These are phyloP conservation scores for Gyromitra esculenta DNA, from an alignment of 2,329 filamentous ascomycete genomes.

Conservation along the genomic window DNA sequence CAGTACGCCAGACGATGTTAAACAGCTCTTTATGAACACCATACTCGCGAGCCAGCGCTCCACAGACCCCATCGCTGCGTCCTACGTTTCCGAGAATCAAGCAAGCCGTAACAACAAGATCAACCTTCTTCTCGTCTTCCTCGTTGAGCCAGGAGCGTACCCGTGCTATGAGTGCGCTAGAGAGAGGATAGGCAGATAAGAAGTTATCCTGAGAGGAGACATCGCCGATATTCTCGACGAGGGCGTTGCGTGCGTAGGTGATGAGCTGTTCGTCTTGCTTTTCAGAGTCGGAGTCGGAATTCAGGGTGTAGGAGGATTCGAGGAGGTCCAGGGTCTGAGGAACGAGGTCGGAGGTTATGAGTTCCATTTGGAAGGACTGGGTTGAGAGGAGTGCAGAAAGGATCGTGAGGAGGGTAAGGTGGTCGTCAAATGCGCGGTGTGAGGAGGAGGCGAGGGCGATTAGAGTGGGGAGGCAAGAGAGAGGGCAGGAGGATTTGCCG, in stretches of 20 bases:
- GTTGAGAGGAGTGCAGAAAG: slow-evolving; percentile 49
- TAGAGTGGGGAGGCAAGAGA: slow-evolving; percentile 36
- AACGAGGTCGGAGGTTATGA: slow-evolving; percentile 33
- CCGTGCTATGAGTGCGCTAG: slow-evolving; percentile 59
- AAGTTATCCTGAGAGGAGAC: slow-evolving; percentile 53
- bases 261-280: slow-evolving; percentile 52
- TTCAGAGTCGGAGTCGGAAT: slow-evolving; percentile 33
- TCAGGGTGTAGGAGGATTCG: slow-evolving; percentile 46
- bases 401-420: slow-evolving; percentile 48
- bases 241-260: slow-evolving; percentile 46
- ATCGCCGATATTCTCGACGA: slow-evolving; percentile 55
- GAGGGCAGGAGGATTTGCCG: slow-evolving; percentile 50
- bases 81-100: slow-evolving; percentile 65
- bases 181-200: slow-evolving; percentile 60
- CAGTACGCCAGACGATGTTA: slow-evolving; percentile 58
- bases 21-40: slow-evolving; percentile 62
- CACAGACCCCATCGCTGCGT: slow-evolving; percentile 62
- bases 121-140: slow-evolving; percentile 59
- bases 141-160: slow-evolving; percentile 61
- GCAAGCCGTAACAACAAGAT: slow-evolving; percentile 63
- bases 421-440: slow-evolving; percentile 46
- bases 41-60: slow-evolving; percentile 61
- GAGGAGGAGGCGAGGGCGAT: slow-evolving; percentile 35
- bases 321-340: slow-evolving; percentile 45
- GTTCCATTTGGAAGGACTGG: slow-evolving; percentile 39